Evolutionary conservation across 2,329 filamentous ascomycete genomes (phyloP).

Genomic region (Aspergillus pseudoterreus): DNA sequence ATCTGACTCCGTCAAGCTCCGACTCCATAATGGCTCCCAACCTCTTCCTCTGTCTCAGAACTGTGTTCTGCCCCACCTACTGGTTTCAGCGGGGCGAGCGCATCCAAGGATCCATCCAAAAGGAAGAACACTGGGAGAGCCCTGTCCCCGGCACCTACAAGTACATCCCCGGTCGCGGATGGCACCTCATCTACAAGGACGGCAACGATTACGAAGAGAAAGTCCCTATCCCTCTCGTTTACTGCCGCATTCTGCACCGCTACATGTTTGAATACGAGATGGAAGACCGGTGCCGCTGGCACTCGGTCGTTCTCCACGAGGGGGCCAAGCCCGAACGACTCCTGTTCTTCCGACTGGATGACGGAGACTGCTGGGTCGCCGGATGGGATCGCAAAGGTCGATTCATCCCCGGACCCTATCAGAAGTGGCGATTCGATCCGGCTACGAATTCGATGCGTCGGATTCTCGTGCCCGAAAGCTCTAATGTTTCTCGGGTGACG

Average conservation of each 20-base stretch:
- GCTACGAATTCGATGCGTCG: slow-evolving; percentile 35
- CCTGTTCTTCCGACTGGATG: slow-evolving; percentile 49
- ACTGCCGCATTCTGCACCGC: slow-evolving; percentile 48
- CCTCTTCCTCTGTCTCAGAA: slow-evolving; percentile 48
- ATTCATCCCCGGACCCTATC: slow-evolving; percentile 51
- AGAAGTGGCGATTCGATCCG: slow-evolving; percentile 46
- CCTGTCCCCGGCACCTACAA: slow-evolving; percentile 49
- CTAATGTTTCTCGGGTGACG: slow-evolving; percentile 35
- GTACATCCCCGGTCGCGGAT: slow-evolving; percentile 48
- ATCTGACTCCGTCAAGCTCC: background rate
- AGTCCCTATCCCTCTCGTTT: slow-evolving; percentile 38
- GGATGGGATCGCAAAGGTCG: slow-evolving; percentile 48
- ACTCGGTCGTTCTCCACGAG: slow-evolving; percentile 35
- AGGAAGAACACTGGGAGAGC: slow-evolving; percentile 47
- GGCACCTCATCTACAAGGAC: slow-evolving; percentile 47
- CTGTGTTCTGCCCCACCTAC: slow-evolving; percentile 46
- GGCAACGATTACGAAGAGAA: slow-evolving; percentile 31
- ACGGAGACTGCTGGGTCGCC: slow-evolving; percentile 48
- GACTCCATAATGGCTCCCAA: slow-evolving; percentile 46
- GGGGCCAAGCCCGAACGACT: slow-evolving; percentile 37
- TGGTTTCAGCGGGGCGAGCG: slow-evolving; percentile 45
- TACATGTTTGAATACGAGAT: slow-evolving; percentile 49
- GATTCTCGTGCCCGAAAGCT: slow-evolving; percentile 30
- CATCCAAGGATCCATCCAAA: slow-evolving; percentile 36
- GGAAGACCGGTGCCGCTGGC: slow-evolving; percentile 44